Evolutionary conservation across 2,329 filamentous ascomycete genomes (phyloP), one percentile per base, ranked within the genome.

Genomic region (Talaromyces islandicus): DNA sequence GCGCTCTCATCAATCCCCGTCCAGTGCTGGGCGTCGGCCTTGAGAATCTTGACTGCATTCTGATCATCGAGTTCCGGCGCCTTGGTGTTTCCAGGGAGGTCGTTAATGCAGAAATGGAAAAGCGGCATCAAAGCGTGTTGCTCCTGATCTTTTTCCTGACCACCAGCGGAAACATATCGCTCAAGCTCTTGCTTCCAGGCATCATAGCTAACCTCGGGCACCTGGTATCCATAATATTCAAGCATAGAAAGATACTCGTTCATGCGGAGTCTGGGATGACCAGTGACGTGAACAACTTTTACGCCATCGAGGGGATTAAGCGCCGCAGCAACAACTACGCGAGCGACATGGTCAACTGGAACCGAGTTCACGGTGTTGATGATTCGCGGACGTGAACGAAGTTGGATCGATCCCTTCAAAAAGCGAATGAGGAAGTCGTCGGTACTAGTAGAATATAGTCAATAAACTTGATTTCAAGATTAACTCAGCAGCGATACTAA

Each of bases 371-470:
- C 86, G 0, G 91, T 90, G 78, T 96, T 97, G 71, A 81, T 76
- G 66, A 97, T 95, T 65, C 84, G 82, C 1, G 92, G 93, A 0
- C 91, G 83, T 2, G 82, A 81, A 2, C 78, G 78, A 2, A 97
- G 80, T 74, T 97, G 92, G 56, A 96, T 80, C 68, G 91, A 96
- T 60, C 91, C 92, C 78, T 97, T 96, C 60, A 88, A 78, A 77
- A 97, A 85, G 43, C 93, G 86, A 64, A 96, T 84, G 7, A 97
- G 78, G 79, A 97, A 97, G 75, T 97, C 93, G 69, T 97, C 93
- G 0, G 87, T 92, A 73, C 88, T 61, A 21, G 17, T 11, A 91
- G 71, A 78, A 21, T 59, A 21, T 38, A 30, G 38, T 59, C 30
- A 59, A 21, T 51, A 38, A 32, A 27, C 29, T 27, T 12, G 5